Evolutionary conservation across 2,329 filamentous ascomycete genomes (phyloP).

Genomic region (Hymenoscyphus scutula): DNA sequence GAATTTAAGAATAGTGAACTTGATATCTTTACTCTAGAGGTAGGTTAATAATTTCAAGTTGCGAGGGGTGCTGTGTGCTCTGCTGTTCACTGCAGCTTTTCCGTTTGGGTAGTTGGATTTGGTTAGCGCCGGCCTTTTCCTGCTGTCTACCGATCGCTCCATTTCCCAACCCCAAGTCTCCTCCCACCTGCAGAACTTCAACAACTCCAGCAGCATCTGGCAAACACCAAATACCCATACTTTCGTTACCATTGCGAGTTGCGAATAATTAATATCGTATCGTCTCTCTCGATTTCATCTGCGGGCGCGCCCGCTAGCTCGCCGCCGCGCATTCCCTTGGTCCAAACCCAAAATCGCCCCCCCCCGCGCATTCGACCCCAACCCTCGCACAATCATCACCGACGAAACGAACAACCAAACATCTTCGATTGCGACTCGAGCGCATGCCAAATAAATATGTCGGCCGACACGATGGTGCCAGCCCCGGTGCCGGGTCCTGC

Average conservation of each 20-base stretch:
- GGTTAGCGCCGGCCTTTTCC: no score
- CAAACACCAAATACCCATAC: background rate
- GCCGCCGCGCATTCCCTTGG: background rate
- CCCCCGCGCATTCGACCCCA: background rate
- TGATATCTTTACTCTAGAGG: no score
- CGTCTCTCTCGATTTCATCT: background rate
- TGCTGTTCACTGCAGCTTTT: no score
- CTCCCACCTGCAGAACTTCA: background rate
- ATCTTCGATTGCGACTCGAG: conserved; percentile 20
- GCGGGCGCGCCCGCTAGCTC: background rate
- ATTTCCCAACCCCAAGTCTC: no score
- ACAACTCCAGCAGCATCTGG: background rate
- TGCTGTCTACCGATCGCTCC: no score
- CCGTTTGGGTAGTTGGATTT: no score
- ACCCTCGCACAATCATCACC: conserved; percentile 14
- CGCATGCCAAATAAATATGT: conserved; percentile 33
- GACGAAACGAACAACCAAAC: conserved; percentile 11
- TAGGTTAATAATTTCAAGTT: no score
- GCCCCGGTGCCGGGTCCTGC: conserved; percentile 26
- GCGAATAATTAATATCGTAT: background rate
- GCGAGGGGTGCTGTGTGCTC: no score
- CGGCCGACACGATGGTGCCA: conserved; percentile 30
- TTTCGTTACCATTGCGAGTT: background rate
- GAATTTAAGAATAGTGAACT: no score
- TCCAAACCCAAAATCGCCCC: background rate